phyloP scores from a whole-genome alignment of 306 rosid genomes.

The Purshia tridentata region DNA sequence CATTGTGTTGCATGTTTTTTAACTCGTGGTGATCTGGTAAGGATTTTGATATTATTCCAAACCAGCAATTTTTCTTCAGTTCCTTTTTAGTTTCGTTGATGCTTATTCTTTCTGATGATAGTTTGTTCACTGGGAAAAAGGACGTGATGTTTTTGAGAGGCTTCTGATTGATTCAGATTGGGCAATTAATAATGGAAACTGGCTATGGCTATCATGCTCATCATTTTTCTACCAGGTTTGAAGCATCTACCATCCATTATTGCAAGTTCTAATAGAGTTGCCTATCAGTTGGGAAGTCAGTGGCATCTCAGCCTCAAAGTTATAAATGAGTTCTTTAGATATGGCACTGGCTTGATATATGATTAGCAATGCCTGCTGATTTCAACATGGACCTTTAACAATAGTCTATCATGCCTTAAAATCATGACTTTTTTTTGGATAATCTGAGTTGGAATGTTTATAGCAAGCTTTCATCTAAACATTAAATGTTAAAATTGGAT shows the following conservation, averaged over 20 bases:
- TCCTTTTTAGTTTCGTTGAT: slow-evolving; percentile 10
- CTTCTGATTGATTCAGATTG: slow-evolving; percentile 96
- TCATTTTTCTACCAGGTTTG: slow-evolving; percentile 90
- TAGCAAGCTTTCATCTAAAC: background rate
- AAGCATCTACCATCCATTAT: slow-evolving; percentile 1
- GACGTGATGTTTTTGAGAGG: slow-evolving; percentile 91
- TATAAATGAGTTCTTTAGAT: background rate
- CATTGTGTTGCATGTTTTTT: slow-evolving; percentile 90
- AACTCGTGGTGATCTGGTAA: slow-evolving; percentile 96
- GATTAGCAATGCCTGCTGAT: background rate
- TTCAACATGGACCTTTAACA: background rate
- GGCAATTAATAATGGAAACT: slow-evolving; percentile 93
- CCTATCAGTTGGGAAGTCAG: slow-evolving; percentile 16
- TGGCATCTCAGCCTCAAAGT: slow-evolving; percentile 12
- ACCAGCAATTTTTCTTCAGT: background rate
- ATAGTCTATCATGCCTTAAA: background rate
- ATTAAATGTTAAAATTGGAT: background rate
- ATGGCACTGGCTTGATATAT: background rate
- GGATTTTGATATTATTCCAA: background rate
- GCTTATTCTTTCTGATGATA: slow-evolving; percentile 24
- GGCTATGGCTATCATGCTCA: slow-evolving; percentile 97
- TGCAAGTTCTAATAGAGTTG: slow-evolving; percentile 1
- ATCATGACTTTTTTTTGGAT: background rate
- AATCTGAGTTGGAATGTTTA: background rate
- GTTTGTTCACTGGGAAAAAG: slow-evolving; percentile 96